Evolutionary conservation across 2,329 filamentous ascomycete species (phyloP), one percentile per base, ranked within the genome.

Genomic region (Epichloe glyceriae): DNA sequence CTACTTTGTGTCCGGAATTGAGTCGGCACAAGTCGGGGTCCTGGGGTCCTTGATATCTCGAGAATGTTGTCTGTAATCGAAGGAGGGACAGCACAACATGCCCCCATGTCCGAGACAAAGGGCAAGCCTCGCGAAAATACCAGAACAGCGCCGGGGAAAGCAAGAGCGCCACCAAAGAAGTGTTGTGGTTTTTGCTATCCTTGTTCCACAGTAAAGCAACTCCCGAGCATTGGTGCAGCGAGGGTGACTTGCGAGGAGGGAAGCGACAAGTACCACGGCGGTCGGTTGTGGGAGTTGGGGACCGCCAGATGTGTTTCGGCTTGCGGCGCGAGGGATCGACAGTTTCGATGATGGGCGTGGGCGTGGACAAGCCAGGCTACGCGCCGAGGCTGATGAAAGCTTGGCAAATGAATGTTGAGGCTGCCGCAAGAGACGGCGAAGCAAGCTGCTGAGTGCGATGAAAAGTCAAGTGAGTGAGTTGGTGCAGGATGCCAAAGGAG

Each of bases 61-160:
- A 33, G 35, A 14, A 49, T 43, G n/a, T 10, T 30, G 30, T 49
- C 38, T 19, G 37, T 30, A 12, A 20, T 30, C 46, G 35, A 30
- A 17, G 46, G 20, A 12, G 11, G 37, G 17, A 47, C 20, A 17
- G 11, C 14, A 30, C 8, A 22, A 17, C 46, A 47, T 26, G 35
- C 38, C 50, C 50, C 22, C 45, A 51, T 47, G 37, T 48, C 50
- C 40, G 46, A 26, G 39, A 47, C 50, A 39, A 51, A 10, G 15
- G 20, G 38, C 33, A 33, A 26, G 38, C 17, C 22, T 39, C 37
- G 11, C 40, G 14, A 14, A 44, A 33, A 41, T 34, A 19, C 35
- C 19, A 17, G 12, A 34, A 46, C 8, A 42, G 40, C 40, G 40
- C 17, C 19, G 14, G 3, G 40, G 40, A 26, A 42, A 20, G 19